Conservation (phyloP, 495 filamentous ascomycete genomes). For the Trichoderma parareesei region DNA sequence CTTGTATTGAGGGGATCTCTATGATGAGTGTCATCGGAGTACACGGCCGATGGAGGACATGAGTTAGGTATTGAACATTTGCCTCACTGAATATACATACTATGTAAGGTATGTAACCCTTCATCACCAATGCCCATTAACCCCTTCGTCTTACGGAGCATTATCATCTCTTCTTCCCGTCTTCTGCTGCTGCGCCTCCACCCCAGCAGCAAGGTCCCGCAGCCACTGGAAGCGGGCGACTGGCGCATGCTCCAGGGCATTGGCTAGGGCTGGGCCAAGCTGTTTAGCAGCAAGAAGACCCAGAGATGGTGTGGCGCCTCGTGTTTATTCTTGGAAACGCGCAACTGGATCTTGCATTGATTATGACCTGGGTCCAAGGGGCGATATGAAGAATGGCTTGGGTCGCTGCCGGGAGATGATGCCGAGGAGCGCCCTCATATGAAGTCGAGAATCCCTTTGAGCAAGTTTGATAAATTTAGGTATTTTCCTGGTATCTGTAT, state of each 20-base stretch:
- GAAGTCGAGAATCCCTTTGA: neutral
- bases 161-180: neutral
- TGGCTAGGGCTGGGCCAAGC: constrained; percentile 5
- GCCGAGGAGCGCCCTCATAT: too few relatives aligned
- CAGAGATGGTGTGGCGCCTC: neutral
- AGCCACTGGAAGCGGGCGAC: constrained; percentile 7
- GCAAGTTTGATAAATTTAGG: too few relatives aligned
- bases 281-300: neutral
- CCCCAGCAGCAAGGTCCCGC: neutral
- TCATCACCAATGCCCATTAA: too few relatives aligned
- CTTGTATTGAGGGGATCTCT: too few relatives aligned
- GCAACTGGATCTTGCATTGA: neutral
- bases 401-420: neutral
- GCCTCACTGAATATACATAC: too few relatives aligned
- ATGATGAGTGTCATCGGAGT: too few relatives aligned
- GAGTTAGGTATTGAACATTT: too few relatives aligned
- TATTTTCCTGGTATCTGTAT: neutral
- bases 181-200: neutral
- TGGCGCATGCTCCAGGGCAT: constrained; percentile 5
- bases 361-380: too few relatives aligned
- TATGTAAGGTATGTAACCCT: too few relatives aligned
- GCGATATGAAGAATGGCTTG: neutral
- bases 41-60: too few relatives aligned
- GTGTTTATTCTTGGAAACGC: constrained; percentile 1
- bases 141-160: neutral